Conservation (phyloP, 495 filamentous ascomycete species). For the Massariosphaeria phaeospora region DNA sequence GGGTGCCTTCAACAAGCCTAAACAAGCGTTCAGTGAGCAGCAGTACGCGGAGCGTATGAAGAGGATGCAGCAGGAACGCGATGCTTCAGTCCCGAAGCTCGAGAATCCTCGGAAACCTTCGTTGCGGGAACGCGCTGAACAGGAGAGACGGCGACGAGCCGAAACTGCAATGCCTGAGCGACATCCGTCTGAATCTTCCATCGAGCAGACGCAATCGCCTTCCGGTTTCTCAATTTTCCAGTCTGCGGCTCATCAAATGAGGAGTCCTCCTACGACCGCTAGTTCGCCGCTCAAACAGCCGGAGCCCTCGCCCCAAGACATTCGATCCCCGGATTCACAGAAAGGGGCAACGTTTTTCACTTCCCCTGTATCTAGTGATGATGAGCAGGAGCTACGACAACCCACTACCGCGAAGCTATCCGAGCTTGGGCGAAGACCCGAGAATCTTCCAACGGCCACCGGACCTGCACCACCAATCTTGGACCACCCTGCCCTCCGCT, state of each 20-base stretch:
- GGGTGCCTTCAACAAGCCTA: conserved; percentile 77
- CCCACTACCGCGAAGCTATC: neutral
- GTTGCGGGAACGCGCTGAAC: conserved; percentile 29
- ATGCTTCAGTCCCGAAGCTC: conserved; percentile 38
- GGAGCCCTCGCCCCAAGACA: conserved; percentile 1
- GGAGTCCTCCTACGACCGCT: conserved; percentile 1
- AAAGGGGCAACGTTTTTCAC: conserved; percentile 26
- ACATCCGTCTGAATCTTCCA: conserved; percentile 2
- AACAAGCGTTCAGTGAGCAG: conserved; percentile 70
- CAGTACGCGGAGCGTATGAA: conserved; percentile 78
- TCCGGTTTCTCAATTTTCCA: conserved; percentile 40
- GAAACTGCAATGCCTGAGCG: conserved; percentile 11
- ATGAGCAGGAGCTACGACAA: conserved; percentile 24
- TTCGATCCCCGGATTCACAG: conserved; percentile 16
- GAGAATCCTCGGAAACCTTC: conserved; percentile 29
- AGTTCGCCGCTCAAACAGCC: conserved; percentile 1
- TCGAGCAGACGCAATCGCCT: conserved; percentile 20
- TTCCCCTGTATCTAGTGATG: conserved; percentile 28
- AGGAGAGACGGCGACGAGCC: conserved; percentile 24
- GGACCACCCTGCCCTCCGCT: conserved; percentile 29
- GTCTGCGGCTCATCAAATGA: conserved; percentile 36
- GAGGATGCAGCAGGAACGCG: conserved; percentile 66
- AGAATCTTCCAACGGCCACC: conserved; percentile 21
- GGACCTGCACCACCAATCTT: conserved; percentile 22
- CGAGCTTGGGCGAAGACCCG: conserved; percentile 13